Percentiles rank a stretch among this genome's conserved stretches.
phyloP scores from a whole-genome alignment of 163 green algal genomes.

The Scenedesmus sp. region DNA sequence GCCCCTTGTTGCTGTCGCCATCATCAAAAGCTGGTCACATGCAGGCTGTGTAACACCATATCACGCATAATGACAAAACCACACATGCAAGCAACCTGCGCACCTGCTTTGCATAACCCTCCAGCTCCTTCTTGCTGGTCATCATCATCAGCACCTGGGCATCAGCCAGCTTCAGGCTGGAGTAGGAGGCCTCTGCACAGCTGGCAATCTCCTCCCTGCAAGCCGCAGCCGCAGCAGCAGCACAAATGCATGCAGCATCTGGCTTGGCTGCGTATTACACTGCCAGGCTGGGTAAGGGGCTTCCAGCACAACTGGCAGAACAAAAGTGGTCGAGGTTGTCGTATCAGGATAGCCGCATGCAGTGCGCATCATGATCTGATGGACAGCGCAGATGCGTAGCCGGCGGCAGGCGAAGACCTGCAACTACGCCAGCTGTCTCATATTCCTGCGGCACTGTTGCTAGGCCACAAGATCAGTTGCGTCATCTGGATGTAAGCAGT shows the following conservation, averaged over 20 bases:
- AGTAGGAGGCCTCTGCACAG: slow-evolving; percentile 93
- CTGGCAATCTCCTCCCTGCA: slow-evolving; percentile 94
- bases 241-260: background rate
- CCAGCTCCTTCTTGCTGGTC: slow-evolving; percentile 63
- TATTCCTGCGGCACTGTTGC: background rate
- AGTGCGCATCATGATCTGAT: no score
- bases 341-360: no score
- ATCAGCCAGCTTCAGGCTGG: slow-evolving; percentile 79
- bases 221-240: background rate
- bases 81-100: background rate
- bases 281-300: no score
- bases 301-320: no score
- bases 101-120: slow-evolving; percentile 83
- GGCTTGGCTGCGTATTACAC: no score
- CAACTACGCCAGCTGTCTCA: background rate
- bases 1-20: background rate
- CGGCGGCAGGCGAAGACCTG: no score
- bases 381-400: background rate
- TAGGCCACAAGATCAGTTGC: no score
- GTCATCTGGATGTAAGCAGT: no score
- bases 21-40: background rate
- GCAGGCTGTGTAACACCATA: no score
- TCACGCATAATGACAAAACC: background rate
- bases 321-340: no score
- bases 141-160: slow-evolving; percentile 90